Evolutionary conservation across 2,329 filamentous ascomycete species (phyloP).

Genomic region (Neofusicoccum umdonicola): DNA sequence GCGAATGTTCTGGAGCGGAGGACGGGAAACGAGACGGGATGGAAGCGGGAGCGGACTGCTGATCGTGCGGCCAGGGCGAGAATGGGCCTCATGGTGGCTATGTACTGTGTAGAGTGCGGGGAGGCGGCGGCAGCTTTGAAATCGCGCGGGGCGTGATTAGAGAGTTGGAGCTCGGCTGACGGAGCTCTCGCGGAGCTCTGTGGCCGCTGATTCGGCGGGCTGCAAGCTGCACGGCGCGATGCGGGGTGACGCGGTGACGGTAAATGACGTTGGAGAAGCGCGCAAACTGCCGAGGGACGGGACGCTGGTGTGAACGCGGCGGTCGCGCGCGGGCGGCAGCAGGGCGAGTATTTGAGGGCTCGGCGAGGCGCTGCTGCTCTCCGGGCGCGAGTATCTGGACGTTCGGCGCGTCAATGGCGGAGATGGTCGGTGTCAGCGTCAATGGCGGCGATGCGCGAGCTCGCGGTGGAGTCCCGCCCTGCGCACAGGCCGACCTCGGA

Average conservation of each 20-base stretch:
- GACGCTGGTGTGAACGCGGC: neutral
- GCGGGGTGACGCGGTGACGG: conserved; percentile 10
- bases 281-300: neutral
- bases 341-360: neutral
- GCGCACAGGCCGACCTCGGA: neutral
- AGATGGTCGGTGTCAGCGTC: conserved; percentile 15
- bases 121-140: neutral
- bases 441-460: conserved; percentile 13
- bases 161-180: neutral
- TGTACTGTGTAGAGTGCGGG: neutral
- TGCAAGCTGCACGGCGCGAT: neutral
- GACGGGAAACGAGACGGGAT: conserved; percentile 31
- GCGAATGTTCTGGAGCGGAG: conserved; percentile 42
- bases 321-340: neutral
- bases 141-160: neutral
- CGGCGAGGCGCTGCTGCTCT: neutral
- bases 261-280: neutral
- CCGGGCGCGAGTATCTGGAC: neutral
- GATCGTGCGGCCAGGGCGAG: conserved; percentile 20
- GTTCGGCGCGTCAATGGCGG: conserved; percentile 16
- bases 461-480: neutral
- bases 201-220: neutral
- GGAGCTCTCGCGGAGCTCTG: neutral
- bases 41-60: conserved; percentile 29
- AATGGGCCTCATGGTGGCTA: conserved; percentile 20